These are phyloP conservation scores for Trametes coccinea DNA, from an alignment of 768 basidiomycete genomes.

Conservation along the genomic window DNA sequence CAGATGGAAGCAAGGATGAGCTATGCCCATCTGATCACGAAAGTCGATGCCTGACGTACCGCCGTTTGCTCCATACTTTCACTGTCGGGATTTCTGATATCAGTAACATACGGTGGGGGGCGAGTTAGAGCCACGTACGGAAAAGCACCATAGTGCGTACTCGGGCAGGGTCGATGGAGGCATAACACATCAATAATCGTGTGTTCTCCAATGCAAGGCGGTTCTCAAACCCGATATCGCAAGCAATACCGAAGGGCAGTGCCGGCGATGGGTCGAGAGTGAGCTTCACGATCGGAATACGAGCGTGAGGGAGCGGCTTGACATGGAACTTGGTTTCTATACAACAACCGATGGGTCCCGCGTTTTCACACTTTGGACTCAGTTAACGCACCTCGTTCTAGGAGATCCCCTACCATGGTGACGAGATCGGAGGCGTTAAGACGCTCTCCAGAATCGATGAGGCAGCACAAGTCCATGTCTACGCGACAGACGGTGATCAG, in stretches of 20 bases:
- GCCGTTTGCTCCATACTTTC: constrained; percentile 98
- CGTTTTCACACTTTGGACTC: constrained; percentile 65
- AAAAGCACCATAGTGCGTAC: constrained; percentile 94
- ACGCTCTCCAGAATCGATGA: constrained; percentile 85
- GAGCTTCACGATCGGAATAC: constrained; percentile 98
- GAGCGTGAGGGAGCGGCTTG: constrained; percentile 93
- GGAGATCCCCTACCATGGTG: constrained; percentile 87
- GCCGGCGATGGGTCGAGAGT: constrained; percentile 85
- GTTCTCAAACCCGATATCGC: constrained; percentile 99
- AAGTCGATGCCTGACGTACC: constrained; percentile 46
- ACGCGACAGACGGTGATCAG: constrained; percentile 3
- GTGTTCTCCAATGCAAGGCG: constrained; percentile 97
- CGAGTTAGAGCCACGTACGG: constrained; percentile 57
- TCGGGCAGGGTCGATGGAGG: constrained; percentile 92
- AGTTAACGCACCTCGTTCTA: constrained; percentile 77
- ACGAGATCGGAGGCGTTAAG: constrained; percentile 87
- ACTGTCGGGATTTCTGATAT: constrained; percentile 48
- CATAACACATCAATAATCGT: constrained; percentile 92
- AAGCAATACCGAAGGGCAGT: constrained; percentile 86
- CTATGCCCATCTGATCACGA: not conserved
- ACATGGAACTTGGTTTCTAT: constrained; percentile 94
- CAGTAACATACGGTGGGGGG: constrained; percentile 21
- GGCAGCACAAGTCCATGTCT: constrained; percentile 99
- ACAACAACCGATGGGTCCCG: constrained; percentile 50
- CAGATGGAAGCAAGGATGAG: not conserved